phyloP scores from a whole-genome alignment of 1,139 yeast species.

The Yamadazyma membranifaciens region DNA sequence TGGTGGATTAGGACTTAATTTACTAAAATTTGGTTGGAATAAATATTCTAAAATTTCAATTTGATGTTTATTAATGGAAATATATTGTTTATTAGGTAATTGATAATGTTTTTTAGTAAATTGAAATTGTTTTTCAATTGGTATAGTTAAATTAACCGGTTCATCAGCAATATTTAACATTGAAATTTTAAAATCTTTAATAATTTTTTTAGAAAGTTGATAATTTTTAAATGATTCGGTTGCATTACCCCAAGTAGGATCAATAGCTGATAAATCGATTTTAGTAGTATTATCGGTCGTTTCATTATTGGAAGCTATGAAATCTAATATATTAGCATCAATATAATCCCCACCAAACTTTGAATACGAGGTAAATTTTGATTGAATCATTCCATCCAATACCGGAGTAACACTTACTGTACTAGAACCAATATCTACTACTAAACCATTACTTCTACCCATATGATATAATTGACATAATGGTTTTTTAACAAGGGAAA shows the following conservation, averaged over 20 bases:
- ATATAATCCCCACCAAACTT: conserved; percentile 71
- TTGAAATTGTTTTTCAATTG: conserved; percentile 5
- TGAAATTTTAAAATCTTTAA: conserved; percentile 50
- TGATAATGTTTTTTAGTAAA: conserved; percentile 35
- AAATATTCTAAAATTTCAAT: conserved; percentile 50
- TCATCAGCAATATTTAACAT: conserved; percentile 26
- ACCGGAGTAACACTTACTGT: conserved; percentile 67
- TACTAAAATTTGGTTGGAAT: conserved; percentile 51
- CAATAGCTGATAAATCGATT: conserved; percentile 9
- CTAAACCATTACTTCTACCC: conserved; percentile 66
- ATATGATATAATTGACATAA: conserved; percentile 67
- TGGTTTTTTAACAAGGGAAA: conserved; percentile 69
- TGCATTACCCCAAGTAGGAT: conserved; percentile 11
- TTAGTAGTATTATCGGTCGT: background rate
- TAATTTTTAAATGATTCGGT: conserved; percentile 50
- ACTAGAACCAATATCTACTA: conserved; percentile 66
- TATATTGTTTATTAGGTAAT: conserved; percentile 43
- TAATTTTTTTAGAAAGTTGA: conserved; percentile 39
- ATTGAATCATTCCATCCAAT: conserved; percentile 64
- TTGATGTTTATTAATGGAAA: conserved; percentile 42
- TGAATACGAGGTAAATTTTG: conserved; percentile 58
- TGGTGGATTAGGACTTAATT: conserved; percentile 27
- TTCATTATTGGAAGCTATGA: conserved; percentile 19
- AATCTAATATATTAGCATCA: conserved; percentile 51
- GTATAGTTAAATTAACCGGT: conserved; percentile 5